Conservation (phyloP, 2,329 filamentous ascomycete species). For the Fusarium agapanthi region DNA sequence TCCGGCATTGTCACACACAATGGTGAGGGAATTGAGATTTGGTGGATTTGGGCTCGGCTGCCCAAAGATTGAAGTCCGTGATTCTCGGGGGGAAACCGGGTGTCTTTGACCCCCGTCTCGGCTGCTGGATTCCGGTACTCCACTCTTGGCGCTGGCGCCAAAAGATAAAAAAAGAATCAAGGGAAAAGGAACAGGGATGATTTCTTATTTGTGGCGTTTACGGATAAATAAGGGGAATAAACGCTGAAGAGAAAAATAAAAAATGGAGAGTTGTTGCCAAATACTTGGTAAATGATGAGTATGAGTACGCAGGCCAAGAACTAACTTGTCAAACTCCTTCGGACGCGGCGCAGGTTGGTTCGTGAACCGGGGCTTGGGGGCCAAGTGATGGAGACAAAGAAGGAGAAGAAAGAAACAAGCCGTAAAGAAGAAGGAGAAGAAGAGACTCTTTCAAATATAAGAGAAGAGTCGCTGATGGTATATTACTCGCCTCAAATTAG, state of each 20-base stretch:
- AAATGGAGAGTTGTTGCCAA: not conserved
- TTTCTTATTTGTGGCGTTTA: conserved; percentile 15
- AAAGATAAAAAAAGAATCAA: conserved; percentile 10
- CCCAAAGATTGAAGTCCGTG: conserved; percentile 32
- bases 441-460: not conserved
- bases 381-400: conserved; percentile 6
- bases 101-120: conserved; percentile 37
- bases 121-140: conserved; percentile 40
- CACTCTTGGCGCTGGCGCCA: conserved; percentile 35
- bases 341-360: conserved; percentile 28
- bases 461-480: not conserved
- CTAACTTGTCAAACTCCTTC: conserved; percentile 12
- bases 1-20: conserved; percentile 42
- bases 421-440: not conserved
- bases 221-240: conserved; percentile 15
- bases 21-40: not conserved
- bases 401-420: not conserved
- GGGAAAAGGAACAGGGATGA: conserved; percentile 12
- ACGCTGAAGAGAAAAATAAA: not conserved
- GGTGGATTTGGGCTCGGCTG: not conserved
- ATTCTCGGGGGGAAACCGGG: conserved; percentile 33
- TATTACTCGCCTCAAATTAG: not conserved
- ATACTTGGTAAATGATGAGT: not conserved
- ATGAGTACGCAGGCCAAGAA: not conserved
- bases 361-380: conserved; percentile 32